Percentiles rank a stretch among this genome's conserved stretches.
These are phyloP conservation scores for Phialemonium atrogriseum DNA, from an alignment of 2,329 filamentous ascomycete species.

Conservation along the genomic window DNA sequence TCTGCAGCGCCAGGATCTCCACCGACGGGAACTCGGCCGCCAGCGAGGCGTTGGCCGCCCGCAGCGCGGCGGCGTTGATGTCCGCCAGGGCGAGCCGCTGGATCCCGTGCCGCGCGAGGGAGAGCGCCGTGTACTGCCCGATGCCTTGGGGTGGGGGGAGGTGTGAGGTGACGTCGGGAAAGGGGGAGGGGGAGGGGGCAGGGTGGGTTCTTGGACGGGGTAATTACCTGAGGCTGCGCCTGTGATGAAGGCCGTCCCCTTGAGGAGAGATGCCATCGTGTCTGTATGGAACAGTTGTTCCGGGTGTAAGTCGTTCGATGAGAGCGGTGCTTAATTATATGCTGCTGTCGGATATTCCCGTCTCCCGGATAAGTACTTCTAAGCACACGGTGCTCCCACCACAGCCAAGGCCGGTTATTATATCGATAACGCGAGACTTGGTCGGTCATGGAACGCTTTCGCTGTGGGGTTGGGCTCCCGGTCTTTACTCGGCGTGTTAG, in stretches of 20 bases:
- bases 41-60: constrained; percentile 23
- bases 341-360: too few relatives aligned
- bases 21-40: constrained; percentile 27
- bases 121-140: constrained; percentile 34
- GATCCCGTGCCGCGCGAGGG: constrained; percentile 39
- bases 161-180: constrained; percentile 8
- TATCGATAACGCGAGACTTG: too few relatives aligned
- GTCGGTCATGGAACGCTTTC: too few relatives aligned
- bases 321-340: too few relatives aligned
- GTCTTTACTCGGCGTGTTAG: too few relatives aligned
- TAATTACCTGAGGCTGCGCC: constrained; percentile 38
- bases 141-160: constrained; percentile 29
- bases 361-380: too few relatives aligned
- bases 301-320: too few relatives aligned
- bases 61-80: constrained; percentile 26
- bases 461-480: too few relatives aligned
- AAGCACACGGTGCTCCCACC: too few relatives aligned
- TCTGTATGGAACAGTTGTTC: too few relatives aligned
- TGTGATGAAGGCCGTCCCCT: constrained; percentile 39
- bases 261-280: constrained; percentile 29
- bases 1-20: constrained; percentile 21
- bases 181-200: constrained; percentile 7
- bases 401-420: too few relatives aligned
- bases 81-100: constrained; percentile 37
- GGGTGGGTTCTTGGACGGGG: too few relatives aligned